phyloP scores from a whole-genome alignment of 768 basidiomycete genomes.

The Calocybe cyanea region DNA sequence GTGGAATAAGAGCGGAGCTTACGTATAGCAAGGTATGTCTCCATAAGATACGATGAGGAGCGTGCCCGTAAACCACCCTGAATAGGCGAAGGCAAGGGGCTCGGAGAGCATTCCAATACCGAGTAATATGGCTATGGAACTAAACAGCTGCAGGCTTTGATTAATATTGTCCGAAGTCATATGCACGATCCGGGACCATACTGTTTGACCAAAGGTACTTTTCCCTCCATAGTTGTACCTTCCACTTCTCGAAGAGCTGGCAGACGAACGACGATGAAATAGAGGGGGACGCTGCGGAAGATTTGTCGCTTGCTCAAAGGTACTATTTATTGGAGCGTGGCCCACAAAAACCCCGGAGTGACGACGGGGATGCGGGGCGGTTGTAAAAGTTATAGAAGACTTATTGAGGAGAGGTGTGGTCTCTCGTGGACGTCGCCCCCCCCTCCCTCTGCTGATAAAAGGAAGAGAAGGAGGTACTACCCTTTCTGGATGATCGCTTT shows the following conservation, averaged over 20 bases:
- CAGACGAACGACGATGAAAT: slow-evolving; percentile 26
- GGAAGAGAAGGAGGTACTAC: background rate
- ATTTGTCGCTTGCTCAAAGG: background rate
- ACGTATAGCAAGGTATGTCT: slow-evolving; percentile 87
- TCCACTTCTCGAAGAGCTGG: slow-evolving; percentile 24
- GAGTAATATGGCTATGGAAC: slow-evolving; percentile 79
- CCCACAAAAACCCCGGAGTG: background rate
- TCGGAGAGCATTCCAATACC: slow-evolving; percentile 90
- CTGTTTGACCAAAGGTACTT: slow-evolving; percentile 74
- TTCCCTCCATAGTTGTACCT: slow-evolving; percentile 42
- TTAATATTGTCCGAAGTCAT: slow-evolving; percentile 4
- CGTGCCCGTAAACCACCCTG: slow-evolving; percentile 84
- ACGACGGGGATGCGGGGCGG: slow-evolving; percentile 12
- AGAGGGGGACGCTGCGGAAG: slow-evolving; percentile 1
- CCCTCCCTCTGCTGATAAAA: background rate
- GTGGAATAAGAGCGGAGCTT: slow-evolving; percentile 25
- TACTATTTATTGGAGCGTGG: background rate
- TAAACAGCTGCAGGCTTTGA: slow-evolving; percentile 62
- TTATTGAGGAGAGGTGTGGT: slow-evolving; percentile 33
- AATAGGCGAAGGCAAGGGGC: slow-evolving; percentile 87
- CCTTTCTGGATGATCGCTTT: slow-evolving; percentile 10
- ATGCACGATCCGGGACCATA: slow-evolving; percentile 24
- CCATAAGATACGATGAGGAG: slow-evolving; percentile 74
- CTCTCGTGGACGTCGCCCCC: slow-evolving; percentile 15
- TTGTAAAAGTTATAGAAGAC: slow-evolving; percentile 26